A percentile compares a stretch with the other conserved stretches of the same genome.
Conservation (phyloP, 2,329 filamentous ascomycete genomes). For the Graphilbum fragrans region DNA sequence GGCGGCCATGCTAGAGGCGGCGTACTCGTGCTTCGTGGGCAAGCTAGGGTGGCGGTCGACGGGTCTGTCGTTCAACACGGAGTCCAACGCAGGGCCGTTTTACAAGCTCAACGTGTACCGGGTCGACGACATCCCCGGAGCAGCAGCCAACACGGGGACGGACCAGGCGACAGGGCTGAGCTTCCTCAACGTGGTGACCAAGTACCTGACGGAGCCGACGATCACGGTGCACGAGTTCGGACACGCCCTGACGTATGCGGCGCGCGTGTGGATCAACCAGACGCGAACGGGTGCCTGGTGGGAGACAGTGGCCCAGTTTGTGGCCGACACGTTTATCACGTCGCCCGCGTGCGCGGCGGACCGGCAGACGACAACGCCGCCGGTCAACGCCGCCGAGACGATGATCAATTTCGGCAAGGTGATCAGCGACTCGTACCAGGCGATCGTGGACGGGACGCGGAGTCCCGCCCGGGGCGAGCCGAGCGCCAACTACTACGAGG, state of each 20-base stretch:
- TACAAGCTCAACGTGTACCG: conserved; percentile 35
- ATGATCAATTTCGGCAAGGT: conserved; percentile 30
- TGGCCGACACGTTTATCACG: conserved; percentile 35
- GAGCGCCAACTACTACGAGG: conserved; percentile 35
- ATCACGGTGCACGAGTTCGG: conserved; percentile 38
- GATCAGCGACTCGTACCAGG: conserved; percentile 33
- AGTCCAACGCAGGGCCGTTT: conserved; percentile 20
- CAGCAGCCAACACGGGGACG: conserved; percentile 25
- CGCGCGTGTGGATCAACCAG: conserved; percentile 31
- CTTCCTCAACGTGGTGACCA: conserved; percentile 28
- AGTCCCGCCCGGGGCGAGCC: conserved; percentile 8
- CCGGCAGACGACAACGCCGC: conserved; percentile 21
- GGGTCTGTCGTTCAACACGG: conserved; percentile 17
- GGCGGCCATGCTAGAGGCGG: conserved; percentile 28
- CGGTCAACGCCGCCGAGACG: conserved; percentile 16
- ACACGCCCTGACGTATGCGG: conserved; percentile 33
- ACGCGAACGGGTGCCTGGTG: conserved; percentile 34
- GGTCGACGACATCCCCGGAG: conserved; percentile 21
- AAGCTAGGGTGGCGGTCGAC: conserved; percentile 21
- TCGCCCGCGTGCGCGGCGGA: conserved; percentile 28
- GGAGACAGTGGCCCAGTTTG: conserved; percentile 37
- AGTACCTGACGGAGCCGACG: conserved; percentile 23
- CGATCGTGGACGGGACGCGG: conserved; percentile 31
- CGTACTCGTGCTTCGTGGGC: conserved; percentile 23
- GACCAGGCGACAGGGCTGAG: conserved; percentile 25